Conservation (phyloP, 2,329 filamentous ascomycete genomes). For the Epichloe scottii region DNA sequence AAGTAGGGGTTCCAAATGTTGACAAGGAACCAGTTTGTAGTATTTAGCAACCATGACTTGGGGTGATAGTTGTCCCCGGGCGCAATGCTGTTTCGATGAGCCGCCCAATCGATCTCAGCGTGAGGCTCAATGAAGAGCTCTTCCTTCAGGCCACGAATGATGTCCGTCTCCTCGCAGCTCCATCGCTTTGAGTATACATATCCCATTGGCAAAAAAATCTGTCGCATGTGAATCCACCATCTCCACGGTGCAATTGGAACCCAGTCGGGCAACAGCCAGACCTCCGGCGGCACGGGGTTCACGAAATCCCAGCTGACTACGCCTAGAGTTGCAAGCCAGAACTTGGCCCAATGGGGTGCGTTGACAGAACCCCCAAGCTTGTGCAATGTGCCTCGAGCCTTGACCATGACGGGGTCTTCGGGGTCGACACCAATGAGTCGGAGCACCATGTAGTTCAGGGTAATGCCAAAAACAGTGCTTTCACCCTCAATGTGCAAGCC, state of each 20-base stretch:
- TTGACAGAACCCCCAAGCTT: constrained; percentile 74
- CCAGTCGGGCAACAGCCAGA: constrained; percentile 91
- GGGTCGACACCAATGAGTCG: constrained; percentile 72
- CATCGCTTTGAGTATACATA: constrained; percentile 79
- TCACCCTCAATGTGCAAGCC: constrained; percentile 90
- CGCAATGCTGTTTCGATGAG: constrained; percentile 72
- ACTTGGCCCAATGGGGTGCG: constrained; percentile 92
- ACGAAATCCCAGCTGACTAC: constrained; percentile 83
- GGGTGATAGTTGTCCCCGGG: constrained; percentile 81
- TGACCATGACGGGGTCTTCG: constrained; percentile 75
- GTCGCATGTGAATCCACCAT: constrained; percentile 98
- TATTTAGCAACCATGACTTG: constrained; percentile 72
- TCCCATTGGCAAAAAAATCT: constrained; percentile 87
- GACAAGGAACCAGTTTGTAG: constrained; percentile 65
- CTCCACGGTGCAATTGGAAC: constrained; percentile 80
- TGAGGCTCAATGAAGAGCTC: constrained; percentile 76
- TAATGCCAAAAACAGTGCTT: constrained; percentile 81
- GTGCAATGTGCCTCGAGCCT: constrained; percentile 71
- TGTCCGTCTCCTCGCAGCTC: constrained; percentile 60
- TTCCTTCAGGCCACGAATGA: constrained; percentile 60
- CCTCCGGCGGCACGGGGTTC: constrained; percentile 83
- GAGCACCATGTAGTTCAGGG: constrained; percentile 74
- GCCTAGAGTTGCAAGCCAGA: constrained; percentile 79
- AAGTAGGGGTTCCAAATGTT: constrained; percentile 73
- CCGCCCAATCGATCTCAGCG: constrained; percentile 62